Conservation (phyloP, 2,329 filamentous ascomycete species). For the Phaeophleospora eucalypticola region DNA sequence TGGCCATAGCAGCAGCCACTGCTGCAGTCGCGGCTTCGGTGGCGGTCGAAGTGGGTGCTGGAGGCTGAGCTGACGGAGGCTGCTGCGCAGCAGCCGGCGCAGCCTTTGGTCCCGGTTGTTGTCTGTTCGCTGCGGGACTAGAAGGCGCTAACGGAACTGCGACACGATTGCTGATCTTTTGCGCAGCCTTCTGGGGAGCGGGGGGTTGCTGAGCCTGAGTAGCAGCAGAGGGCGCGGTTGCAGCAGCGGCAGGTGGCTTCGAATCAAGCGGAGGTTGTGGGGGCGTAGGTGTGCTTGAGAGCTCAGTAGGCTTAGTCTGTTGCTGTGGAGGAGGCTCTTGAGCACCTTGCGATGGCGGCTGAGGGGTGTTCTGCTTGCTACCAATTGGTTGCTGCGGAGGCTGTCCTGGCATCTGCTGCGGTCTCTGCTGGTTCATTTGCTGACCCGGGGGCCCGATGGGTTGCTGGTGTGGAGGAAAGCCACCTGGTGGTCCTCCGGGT, state of each 20-base stretch:
- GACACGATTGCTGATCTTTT: conserved; percentile 45
- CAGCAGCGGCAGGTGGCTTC: conserved; percentile 60
- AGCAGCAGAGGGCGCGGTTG: conserved; percentile 49
- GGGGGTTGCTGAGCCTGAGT: conserved; percentile 33
- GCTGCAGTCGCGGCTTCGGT: conserved; percentile 72
- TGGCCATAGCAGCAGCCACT: conserved; percentile 76
- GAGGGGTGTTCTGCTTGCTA: conserved; percentile 35
- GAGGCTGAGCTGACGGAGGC: conserved; percentile 16
- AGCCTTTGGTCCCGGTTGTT: conserved; percentile 15
- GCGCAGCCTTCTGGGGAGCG: conserved; percentile 33
- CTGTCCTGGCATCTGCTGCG: conserved; percentile 46
- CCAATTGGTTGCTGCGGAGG: conserved; percentile 38
- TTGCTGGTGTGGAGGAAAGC: conserved; percentile 37
- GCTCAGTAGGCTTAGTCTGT: conserved; percentile 31
- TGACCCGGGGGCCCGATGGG: conserved; percentile 54
- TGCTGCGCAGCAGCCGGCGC: conserved; percentile 10
- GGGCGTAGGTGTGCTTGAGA: conserved; percentile 41
- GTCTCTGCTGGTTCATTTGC: conserved; percentile 34
- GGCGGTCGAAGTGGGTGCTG: conserved; percentile 47
- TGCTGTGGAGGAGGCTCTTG: conserved; percentile 21
- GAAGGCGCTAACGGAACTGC: conserved; percentile 57
- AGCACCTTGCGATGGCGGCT: conserved; percentile 24
- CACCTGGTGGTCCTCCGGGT: conserved; percentile 43
- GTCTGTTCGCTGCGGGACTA: conserved; percentile 28
- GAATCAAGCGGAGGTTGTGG: conserved; percentile 62